Percentiles rank a stretch among this genome's conserved stretches.
phyloP scores from a whole-genome alignment of 352 stramenopile species.

The Globisporangium apiculatum region DNA sequence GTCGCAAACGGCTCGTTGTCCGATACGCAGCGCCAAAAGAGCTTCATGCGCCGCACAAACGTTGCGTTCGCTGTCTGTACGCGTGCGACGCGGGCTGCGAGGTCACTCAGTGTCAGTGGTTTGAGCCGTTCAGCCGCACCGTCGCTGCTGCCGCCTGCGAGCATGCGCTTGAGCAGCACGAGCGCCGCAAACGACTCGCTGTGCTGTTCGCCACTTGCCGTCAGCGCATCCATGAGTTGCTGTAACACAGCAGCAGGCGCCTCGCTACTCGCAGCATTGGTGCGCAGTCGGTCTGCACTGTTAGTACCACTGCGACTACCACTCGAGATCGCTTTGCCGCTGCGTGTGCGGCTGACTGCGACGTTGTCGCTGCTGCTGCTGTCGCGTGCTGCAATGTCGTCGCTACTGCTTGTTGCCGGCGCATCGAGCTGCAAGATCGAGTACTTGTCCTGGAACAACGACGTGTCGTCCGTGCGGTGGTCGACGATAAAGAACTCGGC shows the following conservation, averaged over 20 bases:
- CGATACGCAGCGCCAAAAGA: conserved; percentile 70
- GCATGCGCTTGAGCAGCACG: conserved; percentile 48
- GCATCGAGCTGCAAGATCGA: conserved; percentile 17
- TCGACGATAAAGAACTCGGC: conserved; percentile 66
- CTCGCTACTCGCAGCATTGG: background rate
- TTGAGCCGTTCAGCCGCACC: conserved; percentile 41
- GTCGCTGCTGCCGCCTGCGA: conserved; percentile 28
- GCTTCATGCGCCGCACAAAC: conserved; percentile 81
- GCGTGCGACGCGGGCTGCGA: conserved; percentile 30
- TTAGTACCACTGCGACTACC: background rate
- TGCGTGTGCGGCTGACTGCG: conserved; percentile 14
- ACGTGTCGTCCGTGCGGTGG: conserved; percentile 39
- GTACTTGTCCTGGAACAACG: conserved; percentile 68
- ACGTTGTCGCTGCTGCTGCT: background rate
- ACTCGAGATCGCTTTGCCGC: conserved; percentile 14
- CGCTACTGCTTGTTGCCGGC: background rate
- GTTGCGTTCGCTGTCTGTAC: conserved; percentile 44
- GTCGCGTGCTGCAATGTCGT: background rate
- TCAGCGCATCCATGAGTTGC: conserved; percentile 28
- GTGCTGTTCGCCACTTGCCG: conserved; percentile 17
- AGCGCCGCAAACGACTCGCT: conserved; percentile 52
- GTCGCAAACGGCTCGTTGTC: conserved; percentile 20
- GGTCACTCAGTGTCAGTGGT: conserved; percentile 25
- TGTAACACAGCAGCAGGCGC: conserved; percentile 10
- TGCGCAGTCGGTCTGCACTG: background rate